phyloP scores from a whole-genome alignment of 108 stramenopile genomes.

The Nitzschia putrida region DNA sequence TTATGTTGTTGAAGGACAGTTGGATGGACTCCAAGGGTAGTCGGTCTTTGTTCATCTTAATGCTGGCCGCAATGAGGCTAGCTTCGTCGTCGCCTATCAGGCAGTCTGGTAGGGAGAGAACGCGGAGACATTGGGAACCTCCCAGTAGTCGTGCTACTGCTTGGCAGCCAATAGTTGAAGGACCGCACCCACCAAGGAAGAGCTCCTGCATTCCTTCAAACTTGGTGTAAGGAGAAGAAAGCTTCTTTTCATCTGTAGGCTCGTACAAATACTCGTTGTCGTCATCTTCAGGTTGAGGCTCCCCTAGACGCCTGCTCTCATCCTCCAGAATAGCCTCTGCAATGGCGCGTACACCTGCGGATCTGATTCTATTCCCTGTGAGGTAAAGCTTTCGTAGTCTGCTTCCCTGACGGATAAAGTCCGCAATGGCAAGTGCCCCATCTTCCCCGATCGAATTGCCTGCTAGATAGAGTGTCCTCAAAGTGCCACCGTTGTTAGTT shows the following conservation, averaged over 20 bases:
- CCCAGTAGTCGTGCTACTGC: slow-evolving; percentile 69
- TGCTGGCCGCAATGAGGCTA: slow-evolving; percentile 56
- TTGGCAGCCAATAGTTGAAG: slow-evolving; percentile 65
- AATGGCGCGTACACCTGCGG: slow-evolving; percentile 70
- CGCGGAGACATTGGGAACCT: slow-evolving; percentile 41
- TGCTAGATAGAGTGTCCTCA: slow-evolving; percentile 71
- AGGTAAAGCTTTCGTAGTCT: slow-evolving; percentile 67
- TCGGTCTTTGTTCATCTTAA: slow-evolving; percentile 58
- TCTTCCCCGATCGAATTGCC: slow-evolving; percentile 72
- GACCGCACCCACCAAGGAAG: slow-evolving; percentile 74
- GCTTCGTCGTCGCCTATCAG: slow-evolving; percentile 69
- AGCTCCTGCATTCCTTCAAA: slow-evolving; percentile 67
- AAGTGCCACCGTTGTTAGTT: slow-evolving; percentile 22
- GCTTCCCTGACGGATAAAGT: slow-evolving; percentile 60
- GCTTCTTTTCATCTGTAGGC: not conserved
- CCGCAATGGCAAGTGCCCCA: slow-evolving; percentile 70
- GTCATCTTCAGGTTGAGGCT: slow-evolving; percentile 11
- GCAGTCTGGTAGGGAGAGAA: slow-evolving; percentile 75
- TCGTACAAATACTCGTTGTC: not conserved
- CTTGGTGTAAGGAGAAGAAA: not conserved
- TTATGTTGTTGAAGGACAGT: slow-evolving; percentile 77
- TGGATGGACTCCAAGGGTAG: slow-evolving; percentile 74
- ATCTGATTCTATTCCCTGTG: slow-evolving; percentile 76
- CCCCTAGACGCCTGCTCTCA: slow-evolving; percentile 33
- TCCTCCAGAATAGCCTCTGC: slow-evolving; percentile 70